phyloP scores from a whole-genome alignment of 106 monocot genomes.

The Acorus gramineus region DNA sequence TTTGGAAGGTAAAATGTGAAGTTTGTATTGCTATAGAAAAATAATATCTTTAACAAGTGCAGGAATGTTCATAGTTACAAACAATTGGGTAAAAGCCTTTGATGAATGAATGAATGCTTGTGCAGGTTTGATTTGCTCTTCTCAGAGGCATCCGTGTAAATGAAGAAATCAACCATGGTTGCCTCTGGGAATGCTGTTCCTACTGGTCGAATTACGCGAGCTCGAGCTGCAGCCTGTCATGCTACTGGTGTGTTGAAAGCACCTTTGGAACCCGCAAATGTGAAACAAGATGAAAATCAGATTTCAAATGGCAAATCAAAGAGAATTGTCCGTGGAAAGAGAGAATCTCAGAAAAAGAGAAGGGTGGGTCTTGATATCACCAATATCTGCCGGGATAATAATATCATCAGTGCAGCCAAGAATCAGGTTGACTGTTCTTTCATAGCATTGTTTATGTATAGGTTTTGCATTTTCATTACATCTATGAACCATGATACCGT shows the following conservation, averaged over 20 bases:
- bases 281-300: conserved; percentile 24
- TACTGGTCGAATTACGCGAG: conserved; percentile 42
- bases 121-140: too few species aligned
- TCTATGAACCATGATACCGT: neutral
- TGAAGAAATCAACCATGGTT: too few species aligned
- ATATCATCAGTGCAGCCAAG: conserved; percentile 21
- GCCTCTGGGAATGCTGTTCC: conserved; percentile 7
- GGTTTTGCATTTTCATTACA: neutral
- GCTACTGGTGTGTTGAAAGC: conserved; percentile 4
- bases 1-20: too few species aligned
- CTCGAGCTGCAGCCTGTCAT: conserved; percentile 44
- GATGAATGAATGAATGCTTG: too few species aligned
- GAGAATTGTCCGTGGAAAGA: conserved; percentile 32
- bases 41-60: too few species aligned
- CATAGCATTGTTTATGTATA: neutral
- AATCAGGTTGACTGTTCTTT: conserved; percentile 25
- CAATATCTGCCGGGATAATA: conserved; percentile 28
- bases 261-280: conserved; percentile 16
- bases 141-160: too few species aligned
- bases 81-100: too few species aligned
- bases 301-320: conserved; percentile 18
- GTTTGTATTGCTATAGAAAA: too few species aligned
- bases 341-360: conserved; percentile 36
- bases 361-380: conserved; percentile 39
- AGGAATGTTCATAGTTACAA: too few species aligned